Conservation (phyloP, 805 yeast genomes). For the Barnettozyma californica region DNA sequence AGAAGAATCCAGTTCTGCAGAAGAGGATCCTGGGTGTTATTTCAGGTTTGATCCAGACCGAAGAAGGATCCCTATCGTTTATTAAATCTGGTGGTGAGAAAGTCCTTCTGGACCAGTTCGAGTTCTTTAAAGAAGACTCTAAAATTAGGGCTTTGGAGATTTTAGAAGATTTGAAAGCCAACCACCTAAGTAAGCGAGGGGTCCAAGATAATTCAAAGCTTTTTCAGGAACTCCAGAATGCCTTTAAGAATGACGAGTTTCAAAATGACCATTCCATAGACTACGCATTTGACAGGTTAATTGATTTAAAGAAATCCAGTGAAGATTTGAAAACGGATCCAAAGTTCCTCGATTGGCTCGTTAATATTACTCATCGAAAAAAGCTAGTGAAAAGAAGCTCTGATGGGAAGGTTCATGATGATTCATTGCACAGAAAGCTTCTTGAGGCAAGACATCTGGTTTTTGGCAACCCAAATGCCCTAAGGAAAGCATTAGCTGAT, state of each 20-base stretch:
- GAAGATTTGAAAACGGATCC: slow-evolving; percentile 23
- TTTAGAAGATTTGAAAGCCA: slow-evolving; percentile 37
- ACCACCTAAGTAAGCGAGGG: slow-evolving; percentile 10
- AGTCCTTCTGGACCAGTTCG: slow-evolving; percentile 23
- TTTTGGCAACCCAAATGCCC: slow-evolving; percentile 75
- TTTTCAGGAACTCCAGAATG: slow-evolving; percentile 16
- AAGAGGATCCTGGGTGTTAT: slow-evolving; percentile 49
- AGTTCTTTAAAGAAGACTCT: slow-evolving; percentile 19
- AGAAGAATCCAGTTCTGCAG: slow-evolving; percentile 32
- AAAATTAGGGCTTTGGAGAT: slow-evolving; percentile 40
- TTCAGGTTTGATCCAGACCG: slow-evolving; percentile 38
- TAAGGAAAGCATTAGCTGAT: slow-evolving; percentile 54
- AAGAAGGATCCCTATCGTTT: slow-evolving; percentile 28
- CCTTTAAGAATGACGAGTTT: slow-evolving; percentile 22
- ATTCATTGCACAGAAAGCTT: slow-evolving; percentile 35
- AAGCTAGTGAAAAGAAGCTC: slow-evolving; percentile 21
- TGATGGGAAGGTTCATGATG: slow-evolving; percentile 26
- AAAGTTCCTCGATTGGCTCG: slow-evolving; percentile 61
- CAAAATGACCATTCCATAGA: slow-evolving; percentile 38
- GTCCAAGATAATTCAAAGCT: slow-evolving; percentile 10
- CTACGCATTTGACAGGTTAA: slow-evolving; percentile 35
- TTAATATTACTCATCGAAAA: slow-evolving; percentile 36
- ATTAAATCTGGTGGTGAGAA: slow-evolving; percentile 16
- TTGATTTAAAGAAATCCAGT: slow-evolving; percentile 29
- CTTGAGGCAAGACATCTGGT: slow-evolving; percentile 52